Evolutionary conservation across 2,329 filamentous ascomycete species (phyloP).

Genomic region (Colletotrichum tofieldiae): DNA sequence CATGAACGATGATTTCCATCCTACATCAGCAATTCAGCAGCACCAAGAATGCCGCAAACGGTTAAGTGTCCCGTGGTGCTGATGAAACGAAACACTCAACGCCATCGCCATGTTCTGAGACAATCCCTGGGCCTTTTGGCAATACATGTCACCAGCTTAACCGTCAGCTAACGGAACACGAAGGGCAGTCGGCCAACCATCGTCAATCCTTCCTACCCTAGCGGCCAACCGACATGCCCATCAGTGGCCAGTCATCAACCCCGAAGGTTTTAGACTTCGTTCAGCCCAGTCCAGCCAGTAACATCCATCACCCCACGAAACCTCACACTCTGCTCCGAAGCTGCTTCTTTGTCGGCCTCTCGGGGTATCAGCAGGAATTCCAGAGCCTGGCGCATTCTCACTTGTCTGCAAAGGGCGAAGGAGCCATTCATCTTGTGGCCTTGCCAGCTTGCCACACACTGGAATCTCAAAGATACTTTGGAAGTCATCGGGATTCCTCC

Average conservation of each 20-base stretch:
- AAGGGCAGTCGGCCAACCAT: conserved; percentile 6
- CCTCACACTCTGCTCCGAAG: background rate
- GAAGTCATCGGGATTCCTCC: conserved; percentile 20
- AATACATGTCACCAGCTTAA: conserved; percentile 26
- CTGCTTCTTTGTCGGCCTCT: conserved; percentile 28
- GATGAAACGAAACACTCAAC: conserved; percentile 41
- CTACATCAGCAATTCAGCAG: conserved; percentile 34
- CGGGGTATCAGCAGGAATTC: conserved; percentile 7
- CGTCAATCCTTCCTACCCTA: background rate
- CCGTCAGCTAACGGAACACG: conserved; percentile 20
- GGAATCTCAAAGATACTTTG: conserved; percentile 25
- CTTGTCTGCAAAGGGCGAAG: conserved; percentile 24
- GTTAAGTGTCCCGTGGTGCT: conserved; percentile 32
- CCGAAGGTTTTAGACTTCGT: conserved; percentile 2
- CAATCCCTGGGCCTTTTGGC: conserved; percentile 14
- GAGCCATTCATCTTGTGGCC: conserved; percentile 37
- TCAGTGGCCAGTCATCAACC: conserved; percentile 15
- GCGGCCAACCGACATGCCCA: conserved; percentile 16
- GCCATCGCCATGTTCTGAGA: conserved; percentile 37
- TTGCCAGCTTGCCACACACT: conserved; percentile 20
- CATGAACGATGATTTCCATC: conserved; percentile 16
- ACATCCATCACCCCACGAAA: conserved; percentile 6
- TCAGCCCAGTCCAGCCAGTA: conserved; percentile 35
- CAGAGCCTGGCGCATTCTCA: conserved; percentile 17
- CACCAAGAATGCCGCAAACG: conserved; percentile 25